Evolutionary conservation across 345 rosid species (phyloP).

Genomic region (Arabidopsis arenosa): DNA sequence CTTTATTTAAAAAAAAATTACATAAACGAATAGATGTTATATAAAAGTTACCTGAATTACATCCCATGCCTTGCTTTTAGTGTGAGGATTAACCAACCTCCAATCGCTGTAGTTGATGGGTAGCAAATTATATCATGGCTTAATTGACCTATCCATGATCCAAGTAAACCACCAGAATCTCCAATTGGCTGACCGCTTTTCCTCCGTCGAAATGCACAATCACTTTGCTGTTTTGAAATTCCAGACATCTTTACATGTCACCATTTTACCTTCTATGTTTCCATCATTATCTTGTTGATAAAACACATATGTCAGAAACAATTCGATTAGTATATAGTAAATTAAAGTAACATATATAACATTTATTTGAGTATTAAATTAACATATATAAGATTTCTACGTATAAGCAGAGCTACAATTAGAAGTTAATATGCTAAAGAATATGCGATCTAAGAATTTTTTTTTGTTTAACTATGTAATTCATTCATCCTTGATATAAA

Average conservation of each 20-base stretch:
- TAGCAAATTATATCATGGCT: conserved; percentile 7
- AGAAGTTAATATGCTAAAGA: too few species aligned
- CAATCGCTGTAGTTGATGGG: conserved; percentile 7
- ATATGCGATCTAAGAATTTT: too few species aligned
- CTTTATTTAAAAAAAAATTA: too few species aligned
- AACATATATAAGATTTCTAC: too few species aligned
- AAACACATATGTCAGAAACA: too few species aligned
- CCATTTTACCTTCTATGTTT: neutral
- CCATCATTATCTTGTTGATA: neutral
- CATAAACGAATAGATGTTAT: too few species aligned
- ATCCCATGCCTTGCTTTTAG: neutral
- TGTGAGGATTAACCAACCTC: neutral
- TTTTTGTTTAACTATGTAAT: too few species aligned
- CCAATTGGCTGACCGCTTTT: neutral
- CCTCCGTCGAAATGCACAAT: neutral
- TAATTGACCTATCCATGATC: neutral
- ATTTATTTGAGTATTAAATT: too few species aligned
- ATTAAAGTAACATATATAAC: too few species aligned
- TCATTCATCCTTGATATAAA: too few species aligned
- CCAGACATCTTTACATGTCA: conserved; percentile 2
- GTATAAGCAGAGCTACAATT: too few species aligned
- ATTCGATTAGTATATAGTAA: too few species aligned
- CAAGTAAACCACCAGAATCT: neutral
- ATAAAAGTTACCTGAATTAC: neutral
- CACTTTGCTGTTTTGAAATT: neutral